Evolutionary conservation across 2,329 filamentous ascomycete species (phyloP), one percentile per base, ranked within the genome.

Genomic region (Alternaria brassicicola): DNA sequence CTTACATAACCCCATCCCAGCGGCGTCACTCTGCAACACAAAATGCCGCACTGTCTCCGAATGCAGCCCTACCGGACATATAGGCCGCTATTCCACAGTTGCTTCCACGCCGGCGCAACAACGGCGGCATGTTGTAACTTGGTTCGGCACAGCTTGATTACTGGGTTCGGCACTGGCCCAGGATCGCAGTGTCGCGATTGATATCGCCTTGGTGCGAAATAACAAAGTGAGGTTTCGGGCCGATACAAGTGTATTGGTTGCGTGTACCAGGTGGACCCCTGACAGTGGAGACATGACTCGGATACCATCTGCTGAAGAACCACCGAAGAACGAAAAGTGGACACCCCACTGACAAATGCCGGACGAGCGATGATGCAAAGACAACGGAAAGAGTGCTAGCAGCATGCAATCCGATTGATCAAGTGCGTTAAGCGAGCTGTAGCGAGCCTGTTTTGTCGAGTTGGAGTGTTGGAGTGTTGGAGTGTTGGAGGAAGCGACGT

Each of bases 241-340:
- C 55, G 55, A 57, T 28, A 35, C 4, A 30, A n/a, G 42, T 53
- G 30, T 45, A 30, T 36, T 43, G 42, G 55, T 53, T 47, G 42
- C 28, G 49, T 47, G 42, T 42, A 31, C 49, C 51, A 45, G 50
- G 50, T 47, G 26, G 49, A 42, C 38, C 42, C 35, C 26, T 30
- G 55, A 41, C 23, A 57, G 23, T 28, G 19, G 4, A 26, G 23
- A 28, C 49, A 60, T 57, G 57, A 60, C 48, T 57, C 53, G 57
- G 54, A 49, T 46, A 53, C 57, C 48, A 42, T 49, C 48, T 49
- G 36, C 49, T 61, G 49, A 23, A 59, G 52, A 59, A 59, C 28
- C 45, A 56, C 56, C 56, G 56, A 59, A 56, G 56, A 59, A 58
- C 43, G 26, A 49, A 48, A 58, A 49, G 55, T 58, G 55, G 55